phyloP scores from a whole-genome alignment of 768 basidiomycete species.

The Dendrothele bispora region DNA sequence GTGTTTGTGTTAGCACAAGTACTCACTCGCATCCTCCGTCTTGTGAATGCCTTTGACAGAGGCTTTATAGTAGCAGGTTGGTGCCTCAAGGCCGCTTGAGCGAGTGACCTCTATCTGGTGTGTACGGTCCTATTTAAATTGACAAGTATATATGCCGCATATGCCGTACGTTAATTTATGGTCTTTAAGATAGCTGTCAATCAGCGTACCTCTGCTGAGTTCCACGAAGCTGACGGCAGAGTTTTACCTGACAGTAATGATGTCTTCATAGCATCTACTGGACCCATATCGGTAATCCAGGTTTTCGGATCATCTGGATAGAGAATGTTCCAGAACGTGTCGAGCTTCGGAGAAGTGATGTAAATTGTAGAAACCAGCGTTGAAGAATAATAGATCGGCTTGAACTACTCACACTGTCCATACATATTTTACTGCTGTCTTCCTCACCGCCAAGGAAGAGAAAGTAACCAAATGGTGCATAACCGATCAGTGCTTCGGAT shows the following conservation, averaged over 20 bases:
- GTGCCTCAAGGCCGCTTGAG: too few species aligned
- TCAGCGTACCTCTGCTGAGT: conserved; percentile 37
- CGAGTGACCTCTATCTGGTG: too few species aligned
- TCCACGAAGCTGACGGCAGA: conserved; percentile 18
- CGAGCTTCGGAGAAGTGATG: conserved; percentile 28
- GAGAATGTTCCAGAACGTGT: conserved; percentile 35
- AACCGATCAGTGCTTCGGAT: conserved; percentile 21
- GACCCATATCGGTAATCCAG: conserved; percentile 35
- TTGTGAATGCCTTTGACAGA: too few species aligned
- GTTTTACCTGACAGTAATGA: conserved; percentile 32
- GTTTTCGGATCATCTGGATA: conserved; percentile 32
- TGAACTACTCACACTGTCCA: conserved; percentile 2
- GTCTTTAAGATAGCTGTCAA: too few species aligned
- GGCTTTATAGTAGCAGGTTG: too few species aligned
- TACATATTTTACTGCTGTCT: conserved; percentile 28
- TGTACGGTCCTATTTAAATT: too few species aligned
- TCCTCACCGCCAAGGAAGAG: conserved; percentile 34
- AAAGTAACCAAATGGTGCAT: conserved; percentile 36
- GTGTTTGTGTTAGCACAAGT: too few species aligned
- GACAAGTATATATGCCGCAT: too few species aligned
- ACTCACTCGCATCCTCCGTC: too few species aligned
- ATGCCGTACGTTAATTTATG: too few species aligned
- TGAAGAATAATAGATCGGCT: not conserved
- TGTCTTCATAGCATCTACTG: conserved; percentile 31
- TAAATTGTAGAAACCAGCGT: not conserved